phyloP scores from a whole-genome alignment of 108 stramenopile species.

The Skeletonema grethae region DNA sequence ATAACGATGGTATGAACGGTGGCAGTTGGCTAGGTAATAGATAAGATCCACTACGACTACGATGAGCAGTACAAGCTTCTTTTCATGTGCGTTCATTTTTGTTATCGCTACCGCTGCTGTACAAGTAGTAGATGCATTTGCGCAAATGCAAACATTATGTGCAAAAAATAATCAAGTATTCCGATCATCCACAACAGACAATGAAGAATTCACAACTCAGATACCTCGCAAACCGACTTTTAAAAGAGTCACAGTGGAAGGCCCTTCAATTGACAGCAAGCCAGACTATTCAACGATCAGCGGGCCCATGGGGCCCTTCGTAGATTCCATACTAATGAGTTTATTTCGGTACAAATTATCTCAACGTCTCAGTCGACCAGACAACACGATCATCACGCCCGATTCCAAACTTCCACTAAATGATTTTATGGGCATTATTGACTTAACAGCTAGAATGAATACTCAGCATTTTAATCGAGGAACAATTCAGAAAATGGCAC shows the following conservation, averaged over 20 bases:
- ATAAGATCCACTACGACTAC: too few species aligned
- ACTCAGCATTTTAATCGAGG: conserved; percentile 52
- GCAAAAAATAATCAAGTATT: background rate
- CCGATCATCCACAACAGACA: background rate
- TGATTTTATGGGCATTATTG: conserved; percentile 73
- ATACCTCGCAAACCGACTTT: conserved; percentile 3
- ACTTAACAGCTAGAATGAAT: conserved; percentile 70
- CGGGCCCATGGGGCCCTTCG: conserved; percentile 65
- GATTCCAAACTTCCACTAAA: conserved; percentile 37
- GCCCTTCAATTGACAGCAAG: conserved; percentile 64
- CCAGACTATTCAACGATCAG: conserved; percentile 76
- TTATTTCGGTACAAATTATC: conserved; percentile 67
- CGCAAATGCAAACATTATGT: background rate
- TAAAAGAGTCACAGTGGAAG: conserved; percentile 26
- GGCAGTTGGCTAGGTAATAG: too few species aligned
- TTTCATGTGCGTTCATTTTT: background rate
- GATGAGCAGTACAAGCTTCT: background rate
- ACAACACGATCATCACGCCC: conserved; percentile 22
- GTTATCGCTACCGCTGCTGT: background rate
- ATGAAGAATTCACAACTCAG: background rate
- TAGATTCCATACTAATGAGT: conserved; percentile 63
- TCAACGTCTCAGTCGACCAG: conserved; percentile 37
- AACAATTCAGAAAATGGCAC: conserved; percentile 58
- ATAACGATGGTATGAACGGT: too few species aligned
- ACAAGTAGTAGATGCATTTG: background rate